Percentiles rank a stretch among this genome's conserved stretches.
phyloP scores from a whole-genome alignment of 2,329 filamentous ascomycete genomes.

The Cladosporium halotolerans region DNA sequence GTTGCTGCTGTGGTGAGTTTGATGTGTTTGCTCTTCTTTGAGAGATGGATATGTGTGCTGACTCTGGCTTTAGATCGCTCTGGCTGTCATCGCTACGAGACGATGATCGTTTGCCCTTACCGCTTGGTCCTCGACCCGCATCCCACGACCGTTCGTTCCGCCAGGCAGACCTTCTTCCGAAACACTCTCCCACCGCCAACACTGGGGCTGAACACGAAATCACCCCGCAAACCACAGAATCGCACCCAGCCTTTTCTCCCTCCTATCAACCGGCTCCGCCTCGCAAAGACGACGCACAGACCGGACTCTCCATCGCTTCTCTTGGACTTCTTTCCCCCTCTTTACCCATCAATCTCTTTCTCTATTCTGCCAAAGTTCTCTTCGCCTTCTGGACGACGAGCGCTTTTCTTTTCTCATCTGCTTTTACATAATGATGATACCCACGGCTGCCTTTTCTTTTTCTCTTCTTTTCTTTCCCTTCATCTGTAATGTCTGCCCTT shows the following conservation, averaged over 20 bases:
- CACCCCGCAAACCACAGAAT: not conserved
- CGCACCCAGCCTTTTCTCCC: not conserved
- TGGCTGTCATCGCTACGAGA: constrained; percentile 28
- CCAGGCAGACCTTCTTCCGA: not conserved
- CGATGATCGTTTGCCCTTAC: not conserved
- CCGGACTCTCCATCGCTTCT: not conserved
- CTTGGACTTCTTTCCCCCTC: not conserved
- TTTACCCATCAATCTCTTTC: not conserved
- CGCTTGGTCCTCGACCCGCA: not conserved
- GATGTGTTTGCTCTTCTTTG: not conserved
- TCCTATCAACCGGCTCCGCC: not conserved
- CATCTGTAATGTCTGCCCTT: not conserved
- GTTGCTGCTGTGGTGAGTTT: constrained; percentile 31
- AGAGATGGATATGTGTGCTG: not conserved
- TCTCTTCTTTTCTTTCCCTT: not conserved
- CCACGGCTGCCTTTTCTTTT: not conserved
- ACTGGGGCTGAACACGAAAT: not conserved
- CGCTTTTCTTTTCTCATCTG: not conserved
- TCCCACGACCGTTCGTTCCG: not conserved
- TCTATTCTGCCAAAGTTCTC: not conserved
- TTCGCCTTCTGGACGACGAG: not conserved
- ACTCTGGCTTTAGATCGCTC: constrained; percentile 24
- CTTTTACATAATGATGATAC: not conserved
- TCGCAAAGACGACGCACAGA: not conserved
- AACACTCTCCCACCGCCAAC: not conserved